These are phyloP conservation scores for Cercophora newfieldiana DNA, from an alignment of 495 filamentous ascomycete species.

Conservation along the genomic window DNA sequence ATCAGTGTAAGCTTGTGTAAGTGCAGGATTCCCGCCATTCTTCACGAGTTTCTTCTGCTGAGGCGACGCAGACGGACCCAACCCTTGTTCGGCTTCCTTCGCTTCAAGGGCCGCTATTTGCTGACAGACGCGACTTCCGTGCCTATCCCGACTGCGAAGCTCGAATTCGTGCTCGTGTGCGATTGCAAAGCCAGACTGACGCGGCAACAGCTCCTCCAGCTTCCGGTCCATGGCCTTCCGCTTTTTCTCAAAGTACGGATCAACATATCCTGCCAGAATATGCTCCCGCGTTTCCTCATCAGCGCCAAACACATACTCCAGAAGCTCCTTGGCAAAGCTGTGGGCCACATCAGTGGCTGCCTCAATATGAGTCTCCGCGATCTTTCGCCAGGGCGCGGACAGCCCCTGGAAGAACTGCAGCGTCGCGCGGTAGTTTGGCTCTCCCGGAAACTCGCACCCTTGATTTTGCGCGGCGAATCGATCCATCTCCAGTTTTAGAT, in stretches of 20 bases:
- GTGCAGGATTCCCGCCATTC: background rate
- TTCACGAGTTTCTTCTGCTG: background rate
- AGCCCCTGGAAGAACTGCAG: conserved; percentile 30
- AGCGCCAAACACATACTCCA: conserved; percentile 23
- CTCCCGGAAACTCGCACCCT: conserved; percentile 28
- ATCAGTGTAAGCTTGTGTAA: background rate
- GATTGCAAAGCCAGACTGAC: background rate
- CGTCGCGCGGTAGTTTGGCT: conserved; percentile 19
- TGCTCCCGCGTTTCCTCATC: conserved; percentile 21
- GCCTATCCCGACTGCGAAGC: background rate
- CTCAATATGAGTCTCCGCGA: conserved; percentile 24
- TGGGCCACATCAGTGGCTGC: conserved; percentile 9
- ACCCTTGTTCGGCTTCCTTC: background rate
- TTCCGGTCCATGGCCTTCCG: conserved; percentile 30
- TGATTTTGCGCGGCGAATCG: conserved; percentile 24
- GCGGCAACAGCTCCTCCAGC: conserved; percentile 41
- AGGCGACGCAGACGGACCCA: background rate
- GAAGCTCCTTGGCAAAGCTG: conserved; percentile 23
- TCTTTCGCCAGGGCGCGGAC: conserved; percentile 22
- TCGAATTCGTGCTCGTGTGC: background rate
- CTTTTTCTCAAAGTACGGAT: conserved; percentile 42
- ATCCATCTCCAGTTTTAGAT: conserved; percentile 19
- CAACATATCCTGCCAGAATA: conserved; percentile 32
- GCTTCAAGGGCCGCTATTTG: background rate
- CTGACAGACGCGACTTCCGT: background rate